Conservation (phyloP, 805 yeast species). For the Yamadazyma sp. region DNA sequence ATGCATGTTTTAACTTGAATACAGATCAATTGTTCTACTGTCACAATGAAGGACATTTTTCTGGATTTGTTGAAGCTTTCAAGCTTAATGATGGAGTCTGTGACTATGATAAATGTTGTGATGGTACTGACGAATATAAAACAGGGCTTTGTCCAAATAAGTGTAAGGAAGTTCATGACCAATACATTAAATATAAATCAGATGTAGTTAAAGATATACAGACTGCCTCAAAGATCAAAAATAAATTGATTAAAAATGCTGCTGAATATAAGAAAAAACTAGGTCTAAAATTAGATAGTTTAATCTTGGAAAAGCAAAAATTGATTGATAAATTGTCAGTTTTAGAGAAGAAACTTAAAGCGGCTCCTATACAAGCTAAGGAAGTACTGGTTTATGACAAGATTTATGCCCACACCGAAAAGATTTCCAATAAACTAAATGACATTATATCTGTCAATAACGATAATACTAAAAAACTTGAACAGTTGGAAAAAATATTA, state of each 20-base stretch:
- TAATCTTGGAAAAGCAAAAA: background rate
- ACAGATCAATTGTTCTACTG: constrained; percentile 57
- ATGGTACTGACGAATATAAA: constrained; percentile 82
- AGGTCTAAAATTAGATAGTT: constrained; percentile 5
- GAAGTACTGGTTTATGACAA: constrained; percentile 14
- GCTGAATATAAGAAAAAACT: constrained; percentile 6
- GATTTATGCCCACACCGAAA: constrained; percentile 11
- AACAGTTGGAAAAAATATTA: constrained; percentile 45
- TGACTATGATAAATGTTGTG: constrained; percentile 87
- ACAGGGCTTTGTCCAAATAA: constrained; percentile 49
- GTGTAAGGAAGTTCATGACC: constrained; percentile 50
- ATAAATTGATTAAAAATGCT: constrained; percentile 7
- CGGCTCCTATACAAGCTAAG: background rate
- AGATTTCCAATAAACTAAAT: constrained; percentile 1
- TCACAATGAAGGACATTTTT: constrained; percentile 65
- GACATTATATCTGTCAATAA: background rate
- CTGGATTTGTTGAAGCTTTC: constrained; percentile 59
- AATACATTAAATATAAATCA: constrained; percentile 18
- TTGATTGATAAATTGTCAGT: background rate
- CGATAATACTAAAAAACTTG: constrained; percentile 14
- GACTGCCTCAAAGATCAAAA: constrained; percentile 7
- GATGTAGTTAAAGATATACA: constrained; percentile 2
- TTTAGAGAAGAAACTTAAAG: constrained; percentile 1
- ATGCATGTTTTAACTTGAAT: constrained; percentile 69
- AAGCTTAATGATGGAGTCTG: constrained; percentile 88